phyloP scores from a whole-genome alignment of 2,329 filamentous ascomycete genomes.

The Orbilia quercus region DNA sequence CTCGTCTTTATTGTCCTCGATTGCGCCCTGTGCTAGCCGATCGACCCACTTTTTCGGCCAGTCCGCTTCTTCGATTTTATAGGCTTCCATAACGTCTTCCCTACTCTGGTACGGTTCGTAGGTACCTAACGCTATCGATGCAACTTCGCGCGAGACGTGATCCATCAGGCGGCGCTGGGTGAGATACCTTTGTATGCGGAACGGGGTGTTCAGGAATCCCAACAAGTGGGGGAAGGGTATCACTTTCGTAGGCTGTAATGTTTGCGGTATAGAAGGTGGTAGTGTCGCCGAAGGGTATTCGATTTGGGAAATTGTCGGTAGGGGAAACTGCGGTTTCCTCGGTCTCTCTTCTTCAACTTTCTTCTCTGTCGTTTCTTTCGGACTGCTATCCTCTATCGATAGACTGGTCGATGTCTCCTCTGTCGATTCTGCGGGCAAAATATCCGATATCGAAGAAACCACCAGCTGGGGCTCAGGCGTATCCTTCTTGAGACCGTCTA shows the following conservation, averaged over 20 bases:
- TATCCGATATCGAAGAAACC: constrained; percentile 46
- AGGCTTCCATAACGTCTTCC: constrained; percentile 47
- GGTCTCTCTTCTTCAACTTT: constrained; percentile 66
- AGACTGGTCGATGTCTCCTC: constrained; percentile 60
- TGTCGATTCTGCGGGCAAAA: constrained; percentile 53
- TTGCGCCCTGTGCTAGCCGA: constrained; percentile 18
- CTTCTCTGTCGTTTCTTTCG: constrained; percentile 60
- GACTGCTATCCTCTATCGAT: constrained; percentile 57
- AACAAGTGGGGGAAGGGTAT: constrained; percentile 89
- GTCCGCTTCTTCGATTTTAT: constrained; percentile 51
- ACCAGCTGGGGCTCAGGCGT: constrained; percentile 61
- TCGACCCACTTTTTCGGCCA: constrained; percentile 54
- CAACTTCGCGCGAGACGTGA: constrained; percentile 85
- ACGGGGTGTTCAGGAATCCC: constrained; percentile 89
- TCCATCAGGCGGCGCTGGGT: constrained; percentile 87
- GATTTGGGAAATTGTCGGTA: constrained; percentile 77
- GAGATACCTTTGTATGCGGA: constrained; percentile 86
- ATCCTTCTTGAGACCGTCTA: constrained; percentile 46
- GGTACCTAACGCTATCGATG: constrained; percentile 78
- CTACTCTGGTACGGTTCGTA: constrained; percentile 65
- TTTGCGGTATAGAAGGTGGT: constrained; percentile 74
- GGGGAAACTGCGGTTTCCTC: constrained; percentile 72
- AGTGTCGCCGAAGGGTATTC: constrained; percentile 77
- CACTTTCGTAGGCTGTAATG: constrained; percentile 77
- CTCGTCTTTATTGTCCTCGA: constrained; percentile 51